These are phyloP conservation scores for Dalechampia spathulata DNA, from an alignment of 441 rosid genomes.

Conservation along the genomic window DNA sequence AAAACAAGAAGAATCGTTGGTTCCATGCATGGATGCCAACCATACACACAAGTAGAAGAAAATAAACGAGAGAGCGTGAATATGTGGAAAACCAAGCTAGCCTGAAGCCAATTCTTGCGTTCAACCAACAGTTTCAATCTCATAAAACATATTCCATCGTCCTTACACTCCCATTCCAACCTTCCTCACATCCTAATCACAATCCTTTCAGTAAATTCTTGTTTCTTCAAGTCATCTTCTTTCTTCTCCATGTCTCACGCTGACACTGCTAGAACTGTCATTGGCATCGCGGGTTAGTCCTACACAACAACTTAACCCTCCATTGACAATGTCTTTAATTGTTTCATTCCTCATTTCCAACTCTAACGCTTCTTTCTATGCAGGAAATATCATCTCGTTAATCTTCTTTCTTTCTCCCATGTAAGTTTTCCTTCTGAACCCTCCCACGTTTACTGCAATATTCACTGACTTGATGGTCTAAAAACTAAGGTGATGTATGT, in stretches of 20 bases:
- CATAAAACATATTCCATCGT: neutral
- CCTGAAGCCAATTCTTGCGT: too few species aligned
- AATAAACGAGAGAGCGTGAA: too few species aligned
- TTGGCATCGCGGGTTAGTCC: slow-evolving; percentile 36
- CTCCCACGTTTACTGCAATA: too few species aligned
- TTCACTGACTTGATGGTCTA: too few species aligned
- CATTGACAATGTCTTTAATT: neutral
- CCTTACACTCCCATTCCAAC: neutral
- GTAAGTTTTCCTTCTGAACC: slow-evolving; percentile 26
- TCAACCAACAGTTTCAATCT: neutral
- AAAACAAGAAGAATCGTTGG: too few species aligned
- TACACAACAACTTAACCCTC: neutral
- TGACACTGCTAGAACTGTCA: slow-evolving; percentile 17
- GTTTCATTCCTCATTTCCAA: neutral
- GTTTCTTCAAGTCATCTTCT: too few species aligned
- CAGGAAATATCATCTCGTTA: slow-evolving; percentile 73
- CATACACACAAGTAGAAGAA: too few species aligned
- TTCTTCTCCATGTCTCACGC: slow-evolving; percentile 26
- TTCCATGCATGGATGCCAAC: too few species aligned
- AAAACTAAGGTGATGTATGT: neutral
- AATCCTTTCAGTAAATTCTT: too few species aligned
- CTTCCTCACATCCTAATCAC: too few species aligned
- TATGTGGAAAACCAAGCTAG: too few species aligned
- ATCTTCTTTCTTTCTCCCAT: slow-evolving; percentile 51
- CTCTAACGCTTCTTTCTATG: neutral